Evolutionary conservation across 169 alveolate genomes (phyloP).

Genomic region (Toxoplasma gondii): DNA sequence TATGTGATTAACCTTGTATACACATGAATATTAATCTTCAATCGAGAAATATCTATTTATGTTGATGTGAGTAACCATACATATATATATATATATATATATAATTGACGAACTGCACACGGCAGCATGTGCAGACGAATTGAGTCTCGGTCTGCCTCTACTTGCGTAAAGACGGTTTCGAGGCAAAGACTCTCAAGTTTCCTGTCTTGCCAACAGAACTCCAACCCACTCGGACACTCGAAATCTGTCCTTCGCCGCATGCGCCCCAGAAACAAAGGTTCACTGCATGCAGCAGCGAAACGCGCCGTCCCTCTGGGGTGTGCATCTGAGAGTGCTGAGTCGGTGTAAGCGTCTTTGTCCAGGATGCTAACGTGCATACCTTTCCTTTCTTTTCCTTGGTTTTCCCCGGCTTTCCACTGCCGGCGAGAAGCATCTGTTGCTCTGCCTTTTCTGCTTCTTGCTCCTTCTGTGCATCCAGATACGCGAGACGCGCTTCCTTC

Average conservation of each 20-base stretch:
- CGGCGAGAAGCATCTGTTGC: background rate
- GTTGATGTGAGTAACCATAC: background rate
- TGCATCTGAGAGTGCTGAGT: too few species aligned
- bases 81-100: background rate
- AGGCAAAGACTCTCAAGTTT: too few species aligned
- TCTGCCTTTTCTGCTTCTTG: background rate
- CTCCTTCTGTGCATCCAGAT: background rate
- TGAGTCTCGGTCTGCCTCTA: background rate
- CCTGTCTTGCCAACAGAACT: too few species aligned
- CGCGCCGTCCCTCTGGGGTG: too few species aligned
- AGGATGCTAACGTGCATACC: too few species aligned
- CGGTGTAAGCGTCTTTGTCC: too few species aligned
- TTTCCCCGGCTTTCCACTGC: background rate
- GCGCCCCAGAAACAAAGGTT: too few species aligned
- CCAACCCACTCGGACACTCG: too few species aligned
- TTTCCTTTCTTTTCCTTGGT: background rate
- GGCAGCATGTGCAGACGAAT: background rate
- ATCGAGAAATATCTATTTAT: background rate
- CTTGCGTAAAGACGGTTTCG: too few species aligned
- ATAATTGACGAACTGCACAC: background rate
- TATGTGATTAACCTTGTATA: background rate
- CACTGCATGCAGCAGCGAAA: too few species aligned
- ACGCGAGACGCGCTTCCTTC: slow-evolving; percentile 11
- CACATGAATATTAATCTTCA: background rate
- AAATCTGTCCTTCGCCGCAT: too few species aligned